These are phyloP conservation scores for Pelargonium citronellum DNA, from an alignment of 441 rosid genomes.

Conservation along the genomic window DNA sequence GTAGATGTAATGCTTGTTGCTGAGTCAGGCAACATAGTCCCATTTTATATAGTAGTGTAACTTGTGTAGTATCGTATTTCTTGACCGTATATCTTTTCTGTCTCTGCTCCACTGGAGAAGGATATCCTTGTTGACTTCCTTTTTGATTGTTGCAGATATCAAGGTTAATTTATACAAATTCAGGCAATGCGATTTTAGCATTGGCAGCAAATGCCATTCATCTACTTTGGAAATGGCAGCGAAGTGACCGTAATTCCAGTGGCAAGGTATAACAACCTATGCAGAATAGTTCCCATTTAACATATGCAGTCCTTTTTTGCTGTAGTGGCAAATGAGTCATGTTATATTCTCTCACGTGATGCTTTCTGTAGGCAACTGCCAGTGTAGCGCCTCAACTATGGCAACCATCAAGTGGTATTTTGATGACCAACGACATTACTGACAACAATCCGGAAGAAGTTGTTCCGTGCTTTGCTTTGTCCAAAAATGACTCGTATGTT, in stretches of 20 bases:
- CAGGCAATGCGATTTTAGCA: constrained; percentile 89
- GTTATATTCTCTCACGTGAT: background rate
- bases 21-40: no score
- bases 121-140: background rate
- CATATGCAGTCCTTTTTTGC: background rate
- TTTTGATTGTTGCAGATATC: constrained; percentile 61
- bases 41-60: no score
- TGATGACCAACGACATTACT: constrained; percentile 63
- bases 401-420: constrained; percentile 78
- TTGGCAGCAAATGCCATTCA: constrained; percentile 93
- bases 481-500: constrained; percentile 81
- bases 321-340: background rate
- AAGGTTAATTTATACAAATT: constrained; percentile 88
- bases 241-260: constrained; percentile 56
- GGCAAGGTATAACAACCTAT: constrained; percentile 60
- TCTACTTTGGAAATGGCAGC: constrained; percentile 38
- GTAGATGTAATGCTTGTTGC: no score
- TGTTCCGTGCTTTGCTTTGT: constrained; percentile 76
- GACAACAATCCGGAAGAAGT: constrained; percentile 69
- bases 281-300: constrained; percentile 9
- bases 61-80: no score
- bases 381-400: constrained; percentile 59
- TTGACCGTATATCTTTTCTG: no score
- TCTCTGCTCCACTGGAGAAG: no score
- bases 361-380: constrained; percentile 58